A percentile compares a stretch with the other conserved stretches of the same genome.
phyloP scores from a whole-genome alignment of 163 green algal species.

The Coccomyxa subellipsoidea region DNA sequence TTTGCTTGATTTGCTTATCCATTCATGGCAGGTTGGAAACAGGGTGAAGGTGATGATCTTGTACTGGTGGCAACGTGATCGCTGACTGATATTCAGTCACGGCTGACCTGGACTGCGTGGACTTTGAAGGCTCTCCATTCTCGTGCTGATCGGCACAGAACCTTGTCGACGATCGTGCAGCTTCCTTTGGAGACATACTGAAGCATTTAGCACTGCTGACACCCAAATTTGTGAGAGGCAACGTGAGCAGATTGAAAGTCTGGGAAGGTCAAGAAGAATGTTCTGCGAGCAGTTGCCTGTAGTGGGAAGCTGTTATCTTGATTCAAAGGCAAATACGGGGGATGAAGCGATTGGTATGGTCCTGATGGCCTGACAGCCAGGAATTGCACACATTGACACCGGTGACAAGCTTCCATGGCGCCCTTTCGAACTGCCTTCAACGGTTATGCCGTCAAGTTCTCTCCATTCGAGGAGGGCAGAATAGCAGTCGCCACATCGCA shows the following conservation, averaged over 20 bases:
- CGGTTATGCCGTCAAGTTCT: slow-evolving; percentile 85
- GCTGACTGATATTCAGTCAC: neutral
- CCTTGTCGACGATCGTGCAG: no score
- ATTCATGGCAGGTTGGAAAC: neutral
- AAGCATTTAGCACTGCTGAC: no score
- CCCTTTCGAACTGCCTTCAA: slow-evolving; percentile 71
- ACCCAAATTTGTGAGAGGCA: no score
- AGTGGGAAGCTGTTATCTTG: no score
- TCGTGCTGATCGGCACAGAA: no score
- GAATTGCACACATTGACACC: neutral
- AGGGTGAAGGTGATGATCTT: neutral
- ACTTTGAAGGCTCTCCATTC: no score
- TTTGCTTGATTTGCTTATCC: neutral
- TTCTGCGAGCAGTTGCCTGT: no score
- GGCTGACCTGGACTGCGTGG: neutral
- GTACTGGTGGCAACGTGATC: neutral
- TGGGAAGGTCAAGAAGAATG: no score
- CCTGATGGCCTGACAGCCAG: neutral
- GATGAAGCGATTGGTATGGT: neutral
- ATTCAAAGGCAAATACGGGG: no score
- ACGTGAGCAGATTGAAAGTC: no score
- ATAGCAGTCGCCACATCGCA: slow-evolving; percentile 90
- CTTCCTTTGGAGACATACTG: no score
- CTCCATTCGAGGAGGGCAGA: slow-evolving; percentile 77
- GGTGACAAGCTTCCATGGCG: slow-evolving; percentile 33